Base-by-base conservation (phyloP, 1,139 yeast species). In the Kodamaea derodonti region DNA sequence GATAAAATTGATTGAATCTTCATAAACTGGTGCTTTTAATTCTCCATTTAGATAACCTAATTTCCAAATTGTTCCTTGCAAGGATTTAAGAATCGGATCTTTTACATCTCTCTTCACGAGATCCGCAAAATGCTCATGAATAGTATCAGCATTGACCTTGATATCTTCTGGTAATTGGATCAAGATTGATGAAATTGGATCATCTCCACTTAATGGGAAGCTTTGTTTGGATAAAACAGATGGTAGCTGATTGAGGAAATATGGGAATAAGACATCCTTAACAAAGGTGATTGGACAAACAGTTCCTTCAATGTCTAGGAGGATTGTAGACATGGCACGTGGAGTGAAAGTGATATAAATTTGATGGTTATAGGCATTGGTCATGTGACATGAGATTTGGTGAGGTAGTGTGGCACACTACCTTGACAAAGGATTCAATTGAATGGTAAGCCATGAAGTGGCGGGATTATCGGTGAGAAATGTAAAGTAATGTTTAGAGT, bases 281-380 rank as follows among this genome's bases (percentile, higher is more conserved):
- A 88, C 97, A 51, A 87, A 88, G 1, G 88, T 72, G 23, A 88
- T 87, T 3, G 96, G 90, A 53, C 97, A 88, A 15, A 90, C 78
- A 0, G 97, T 88, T 14, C 97, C 97, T 54, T 90, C 97, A 18
- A 87, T 86, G 48, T 87, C 97, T 9, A 46, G 31, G 8, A 46
- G 38, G 11, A 46, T 30, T 3, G 42, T 42, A 17, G 35, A 35
- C 26, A 42, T 34, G n/a, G n/a, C n/a, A n/a, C n/a, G n/a, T n/a
- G n/a, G n/a, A n/a, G n/a, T n/a, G n/a, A n/a, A n/a, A n/a, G n/a
- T n/a, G n/a, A n/a, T n/a, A n/a, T n/a, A n/a, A n/a, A n/a, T n/a
- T n/a, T n/a, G n/a, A n/a, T n/a, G n/a, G n/a, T n/a, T n/a, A n/a
- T n/a, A n/a, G n/a, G n/a, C n/a, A n/a, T n/a, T n/a, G n/a, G n/a